Evolutionary conservation across 805 yeast genomes (phyloP), one percentile per base, ranked within the genome.

Genomic region (Wickerhamomyces silvicola): DNA sequence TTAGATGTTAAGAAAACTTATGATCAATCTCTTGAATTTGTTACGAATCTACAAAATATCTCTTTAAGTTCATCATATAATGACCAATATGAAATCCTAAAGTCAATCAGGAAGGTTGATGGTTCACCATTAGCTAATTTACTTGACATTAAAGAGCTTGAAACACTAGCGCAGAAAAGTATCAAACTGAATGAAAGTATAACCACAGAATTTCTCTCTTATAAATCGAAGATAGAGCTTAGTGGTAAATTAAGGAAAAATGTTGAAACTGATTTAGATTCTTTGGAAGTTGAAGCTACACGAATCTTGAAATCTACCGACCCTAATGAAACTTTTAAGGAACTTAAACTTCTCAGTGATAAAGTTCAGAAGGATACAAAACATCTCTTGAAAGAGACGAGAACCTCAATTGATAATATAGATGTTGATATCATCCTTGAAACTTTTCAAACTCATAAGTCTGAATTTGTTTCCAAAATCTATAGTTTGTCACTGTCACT

Each of bases 1-100:
- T 52, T 50, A 28, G 76, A 72, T n/a, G 65, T 68, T 2, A 72
- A 69, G 34, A 68, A 66, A 37, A 56, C 54, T 16, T 70, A 68
- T 46, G 50, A 57, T 33, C 50, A 59, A 10, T 55, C 63, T 14
- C 42, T 60, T 36, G 50, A 64, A 27, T 54, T 63, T 54, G 41
- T 62, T 19, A 56, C 54, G 31, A 47, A 66, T 18, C 48, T 75
- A 21, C 59, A 59, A 29, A 47, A 53, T 22, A 66, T 69, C 38
- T 64, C 74, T 1, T 52, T 68, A 14, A 56, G 59, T 13, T 4
- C 18, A 7, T 37, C 27, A 3, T 51, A 54, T 54, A 27, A 19
- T 4, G 44, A 36, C 6, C 27, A 42, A 13, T 48, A 22, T 16
- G 21, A 30, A 0, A 28, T 26, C 9, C 29, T 50, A 16, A 21